Conservation (phyloP, 2,329 filamentous ascomycete species). For the Fusarium pilosicola region DNA sequence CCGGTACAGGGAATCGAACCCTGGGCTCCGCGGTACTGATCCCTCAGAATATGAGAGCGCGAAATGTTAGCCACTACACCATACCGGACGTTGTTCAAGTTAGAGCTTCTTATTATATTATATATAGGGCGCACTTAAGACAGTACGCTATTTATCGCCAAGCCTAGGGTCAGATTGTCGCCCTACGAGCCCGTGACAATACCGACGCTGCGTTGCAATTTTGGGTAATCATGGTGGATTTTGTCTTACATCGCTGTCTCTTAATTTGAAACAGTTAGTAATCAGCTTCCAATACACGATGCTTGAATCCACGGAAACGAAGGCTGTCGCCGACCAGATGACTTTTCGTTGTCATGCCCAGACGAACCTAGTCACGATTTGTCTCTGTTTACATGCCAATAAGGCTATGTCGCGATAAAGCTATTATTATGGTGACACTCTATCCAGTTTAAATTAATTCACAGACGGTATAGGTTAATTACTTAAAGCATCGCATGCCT, state of each 20-base stretch:
- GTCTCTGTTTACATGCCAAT: not conserved
- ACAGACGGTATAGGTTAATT: fast-evolving
- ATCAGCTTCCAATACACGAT: fast-evolving
- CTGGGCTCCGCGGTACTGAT: constrained; percentile 41
- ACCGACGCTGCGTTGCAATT: not conserved
- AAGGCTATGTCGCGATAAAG: not conserved
- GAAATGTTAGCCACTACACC: constrained; percentile 50
- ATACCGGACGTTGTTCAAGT: constrained; percentile 38
- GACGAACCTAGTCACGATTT: not conserved
- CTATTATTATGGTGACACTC: too few relatives aligned
- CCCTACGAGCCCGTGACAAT: fast-evolving
- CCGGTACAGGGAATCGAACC: constrained; percentile 46
- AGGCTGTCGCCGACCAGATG: not conserved
- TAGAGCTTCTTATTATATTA: fast-evolving
- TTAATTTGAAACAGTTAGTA: fast-evolving
- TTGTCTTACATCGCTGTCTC: not conserved
- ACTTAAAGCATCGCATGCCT: fast-evolving
- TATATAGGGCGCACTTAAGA: fast-evolving
- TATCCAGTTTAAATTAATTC: fast-evolving
- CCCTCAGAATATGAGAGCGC: constrained; percentile 45
- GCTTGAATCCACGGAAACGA: not conserved
- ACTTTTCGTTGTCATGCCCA: not conserved
- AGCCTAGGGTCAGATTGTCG: fast-evolving
- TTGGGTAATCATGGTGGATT: fast-evolving
- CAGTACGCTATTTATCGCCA: not conserved